Evolutionary conservation across 305 asterid genomes (phyloP), one percentile per base, ranked within the genome.

Genomic region (Fraxinus paxiana): DNA sequence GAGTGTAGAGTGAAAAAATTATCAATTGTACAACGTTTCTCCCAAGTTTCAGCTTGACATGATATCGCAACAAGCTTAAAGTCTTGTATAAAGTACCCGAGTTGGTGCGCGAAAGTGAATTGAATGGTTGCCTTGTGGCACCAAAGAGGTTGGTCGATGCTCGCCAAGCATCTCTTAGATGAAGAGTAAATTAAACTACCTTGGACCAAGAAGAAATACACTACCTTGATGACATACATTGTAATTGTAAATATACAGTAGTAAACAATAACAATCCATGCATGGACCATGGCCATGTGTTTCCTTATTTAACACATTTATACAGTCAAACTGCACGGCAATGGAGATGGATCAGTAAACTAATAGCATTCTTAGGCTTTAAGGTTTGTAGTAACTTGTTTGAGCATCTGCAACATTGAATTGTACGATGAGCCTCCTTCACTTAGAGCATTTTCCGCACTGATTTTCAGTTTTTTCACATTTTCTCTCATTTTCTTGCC

Each of bases 401-500:
- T 18, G 69, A 88, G 84, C 24, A 88, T 0, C 22, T 88, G 43
- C 35, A 84, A 70, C 88, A 90, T 80, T 0, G 88, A 77, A 9
- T 79, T 69, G 83, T 86, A 79, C 17, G 97, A 91, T 5, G 90
- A 74, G 0, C 94, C 96, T 10, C 86, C 90, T 7, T 67, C 9
- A 5, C 26, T 81, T 7, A 77, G 48, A 75, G 88, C 90, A 34
- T 80, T 84, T 0, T 37, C 41, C 1, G 77, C 92, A 76, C 87
- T 89, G 18, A 22, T 67, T 81, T 79, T 89, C 38, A 92, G 15
- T 80, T 85, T 28, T 51, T 76, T 85, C 38, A 78, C 87, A 15
- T 80, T 90, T 0, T 81, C 84, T 84, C 89, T 91, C 81, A 87
- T 77, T 3, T 4, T 31, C 15, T 70, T 17, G 4, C 93, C 91